Evolutionary conservation across 2,329 filamentous ascomycete species (phyloP).

Genomic region (Aurifilum marmelostoma): DNA sequence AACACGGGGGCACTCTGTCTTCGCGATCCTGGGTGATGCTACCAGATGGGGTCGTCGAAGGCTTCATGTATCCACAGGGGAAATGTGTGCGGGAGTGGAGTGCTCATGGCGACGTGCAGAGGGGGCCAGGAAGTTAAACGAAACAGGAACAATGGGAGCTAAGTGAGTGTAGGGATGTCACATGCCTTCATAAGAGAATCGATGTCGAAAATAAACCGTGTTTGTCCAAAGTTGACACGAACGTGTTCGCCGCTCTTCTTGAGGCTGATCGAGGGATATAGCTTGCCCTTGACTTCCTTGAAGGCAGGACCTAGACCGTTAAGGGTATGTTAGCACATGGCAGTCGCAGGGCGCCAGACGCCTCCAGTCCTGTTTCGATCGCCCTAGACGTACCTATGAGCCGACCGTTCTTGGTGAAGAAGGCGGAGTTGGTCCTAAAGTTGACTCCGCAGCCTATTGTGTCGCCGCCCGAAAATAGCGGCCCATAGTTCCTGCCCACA

Average conservation of each 20-base stretch:
- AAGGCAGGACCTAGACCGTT: slow-evolving; percentile 67
- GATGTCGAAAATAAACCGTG: slow-evolving; percentile 88
- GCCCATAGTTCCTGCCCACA: slow-evolving; percentile 60
- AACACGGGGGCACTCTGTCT: neutral
- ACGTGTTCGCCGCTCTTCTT: slow-evolving; percentile 67
- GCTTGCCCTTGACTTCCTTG: slow-evolving; percentile 63
- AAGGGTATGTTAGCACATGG: slow-evolving; percentile 33
- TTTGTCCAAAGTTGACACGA: slow-evolving; percentile 68
- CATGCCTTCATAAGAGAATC: slow-evolving; percentile 79
- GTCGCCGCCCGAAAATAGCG: slow-evolving; percentile 59
- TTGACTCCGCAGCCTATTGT: slow-evolving; percentile 69
- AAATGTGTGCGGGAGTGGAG: neutral
- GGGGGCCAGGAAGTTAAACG: neutral
- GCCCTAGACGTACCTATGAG: slow-evolving; percentile 51
- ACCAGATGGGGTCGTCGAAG: slow-evolving; percentile 25
- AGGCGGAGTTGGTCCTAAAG: slow-evolving; percentile 65
- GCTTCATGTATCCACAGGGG: slow-evolving; percentile 12
- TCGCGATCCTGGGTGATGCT: slow-evolving; percentile 11
- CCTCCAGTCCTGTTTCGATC: too few species aligned
- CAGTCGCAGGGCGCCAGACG: neutral
- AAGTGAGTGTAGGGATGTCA: slow-evolving; percentile 30
- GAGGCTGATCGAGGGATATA: slow-evolving; percentile 70
- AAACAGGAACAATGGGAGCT: neutral
- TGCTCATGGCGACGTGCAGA: slow-evolving; percentile 10
- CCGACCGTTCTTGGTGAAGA: slow-evolving; percentile 69